Evolutionary conservation across 495 filamentous ascomycete genomes (phyloP).

Genomic region (Aspergillus funiculosus): DNA sequence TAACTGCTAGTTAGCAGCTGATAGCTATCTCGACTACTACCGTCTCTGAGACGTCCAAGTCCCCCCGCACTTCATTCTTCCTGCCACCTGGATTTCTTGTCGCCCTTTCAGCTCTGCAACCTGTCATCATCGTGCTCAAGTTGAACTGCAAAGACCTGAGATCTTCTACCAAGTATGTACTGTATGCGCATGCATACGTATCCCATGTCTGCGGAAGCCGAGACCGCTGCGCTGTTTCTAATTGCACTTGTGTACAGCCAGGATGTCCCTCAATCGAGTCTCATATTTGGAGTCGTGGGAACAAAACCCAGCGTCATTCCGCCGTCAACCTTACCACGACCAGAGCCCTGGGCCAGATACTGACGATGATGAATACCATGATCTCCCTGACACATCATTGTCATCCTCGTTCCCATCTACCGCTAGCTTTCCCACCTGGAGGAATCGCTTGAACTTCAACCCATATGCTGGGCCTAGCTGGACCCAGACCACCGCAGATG

Average conservation of each 20-base stretch:
- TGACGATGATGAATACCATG: constrained; percentile 32
- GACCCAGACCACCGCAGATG: constrained; percentile 31
- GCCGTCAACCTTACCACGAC: constrained; percentile 18
- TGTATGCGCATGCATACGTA: too few species aligned
- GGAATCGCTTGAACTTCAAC: constrained; percentile 41
- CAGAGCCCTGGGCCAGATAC: constrained; percentile 17
- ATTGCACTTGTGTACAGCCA: not conserved
- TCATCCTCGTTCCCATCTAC: constrained; percentile 42
- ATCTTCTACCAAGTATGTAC: too few species aligned
- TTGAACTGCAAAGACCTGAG: too few species aligned
- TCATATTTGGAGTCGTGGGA: constrained; percentile 42
- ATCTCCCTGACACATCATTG: constrained; percentile 31
- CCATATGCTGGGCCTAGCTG: constrained; percentile 41
- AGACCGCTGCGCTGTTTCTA: too few species aligned
- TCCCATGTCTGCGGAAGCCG: too few species aligned
- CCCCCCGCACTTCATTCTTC: too few species aligned
- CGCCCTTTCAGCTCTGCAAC: too few species aligned
- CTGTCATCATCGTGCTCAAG: too few species aligned
- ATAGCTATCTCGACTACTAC: too few species aligned
- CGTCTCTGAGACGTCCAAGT: too few species aligned
- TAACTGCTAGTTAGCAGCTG: too few species aligned
- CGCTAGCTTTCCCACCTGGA: constrained; percentile 19
- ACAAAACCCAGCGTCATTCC: constrained; percentile 33
- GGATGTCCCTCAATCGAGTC: constrained; percentile 24
- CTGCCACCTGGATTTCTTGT: too few species aligned